Conservation (phyloP, 805 yeast species). For the Wickerhamomyces kurtzmanii region DNA sequence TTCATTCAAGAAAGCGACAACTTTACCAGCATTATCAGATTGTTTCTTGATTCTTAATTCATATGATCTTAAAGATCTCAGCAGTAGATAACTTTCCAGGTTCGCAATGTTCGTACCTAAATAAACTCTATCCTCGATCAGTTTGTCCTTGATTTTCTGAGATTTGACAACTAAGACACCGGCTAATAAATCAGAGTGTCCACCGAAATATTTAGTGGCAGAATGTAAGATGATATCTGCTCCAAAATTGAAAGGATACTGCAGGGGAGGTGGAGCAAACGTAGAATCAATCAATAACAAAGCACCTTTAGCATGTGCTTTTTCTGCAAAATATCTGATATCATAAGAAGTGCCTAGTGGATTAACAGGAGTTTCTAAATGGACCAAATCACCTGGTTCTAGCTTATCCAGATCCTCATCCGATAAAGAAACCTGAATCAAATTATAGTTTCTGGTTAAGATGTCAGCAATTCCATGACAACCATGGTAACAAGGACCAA, state of each 20-base stretch:
- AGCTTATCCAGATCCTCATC: conserved; percentile 37
- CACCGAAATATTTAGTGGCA: conserved; percentile 89
- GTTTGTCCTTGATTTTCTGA: conserved; percentile 27
- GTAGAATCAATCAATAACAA: conserved; percentile 70
- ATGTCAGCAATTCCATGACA: conserved; percentile 62
- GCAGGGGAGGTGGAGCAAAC: conserved; percentile 89
- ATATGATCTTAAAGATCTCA: conserved; percentile 75
- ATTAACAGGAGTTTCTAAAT: conserved; percentile 82
- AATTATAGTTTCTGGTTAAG: conserved; percentile 48
- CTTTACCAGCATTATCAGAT: conserved; percentile 45
- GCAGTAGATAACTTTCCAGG: conserved; percentile 62
- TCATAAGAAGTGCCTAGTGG: conserved; percentile 68
- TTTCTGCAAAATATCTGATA: conserved; percentile 49
- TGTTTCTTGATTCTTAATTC: conserved; percentile 66
- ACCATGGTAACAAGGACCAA: conserved; percentile 84
- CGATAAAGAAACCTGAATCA: conserved; percentile 35
- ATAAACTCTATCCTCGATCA: conserved; percentile 54
- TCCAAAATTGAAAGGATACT: conserved; percentile 71
- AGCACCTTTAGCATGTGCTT: conserved; percentile 76
- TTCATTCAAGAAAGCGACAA: conserved; percentile 50
- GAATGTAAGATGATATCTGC: conserved; percentile 90
- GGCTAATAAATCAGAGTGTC: conserved; percentile 87
- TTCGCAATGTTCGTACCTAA: conserved; percentile 77
- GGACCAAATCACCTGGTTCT: conserved; percentile 64
- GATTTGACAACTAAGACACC: conserved; percentile 71